phyloP scores from a whole-genome alignment of 2,329 filamentous ascomycete species.

The Bimuria novae-zelandiae region DNA sequence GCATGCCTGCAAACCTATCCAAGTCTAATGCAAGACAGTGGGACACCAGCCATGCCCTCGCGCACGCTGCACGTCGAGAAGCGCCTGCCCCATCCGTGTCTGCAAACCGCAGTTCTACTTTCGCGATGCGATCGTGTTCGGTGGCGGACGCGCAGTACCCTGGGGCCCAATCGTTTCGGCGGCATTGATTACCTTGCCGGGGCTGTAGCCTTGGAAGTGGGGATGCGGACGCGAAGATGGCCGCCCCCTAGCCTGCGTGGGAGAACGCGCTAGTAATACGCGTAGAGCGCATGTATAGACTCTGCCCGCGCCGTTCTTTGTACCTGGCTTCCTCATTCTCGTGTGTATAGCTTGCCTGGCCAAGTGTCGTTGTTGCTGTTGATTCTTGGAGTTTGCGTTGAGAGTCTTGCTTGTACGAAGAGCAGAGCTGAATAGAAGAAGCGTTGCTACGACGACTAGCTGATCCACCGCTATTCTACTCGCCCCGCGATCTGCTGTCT shows the following conservation, averaged over 20 bases:
- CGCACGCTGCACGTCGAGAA: neutral
- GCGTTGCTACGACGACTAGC: conserved; percentile 8
- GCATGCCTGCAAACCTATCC: neutral
- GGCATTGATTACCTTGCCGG: conserved; percentile 1
- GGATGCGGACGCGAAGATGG: conserved; percentile 24
- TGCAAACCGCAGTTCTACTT: conserved; percentile 24
- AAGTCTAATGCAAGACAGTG: neutral
- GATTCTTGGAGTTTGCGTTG: conserved; percentile 12
- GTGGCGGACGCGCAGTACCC: conserved; percentile 16
- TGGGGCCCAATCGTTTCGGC: conserved; percentile 18
- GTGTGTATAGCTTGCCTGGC: neutral
- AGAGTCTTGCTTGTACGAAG: neutral
- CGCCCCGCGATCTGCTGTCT: neutral
- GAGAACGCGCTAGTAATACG: conserved; percentile 34
- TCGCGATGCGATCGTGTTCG: conserved; percentile 30
- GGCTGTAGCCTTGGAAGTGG: conserved; percentile 6
- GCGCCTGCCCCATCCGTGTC: conserved; percentile 16
- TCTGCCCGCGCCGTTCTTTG: neutral
- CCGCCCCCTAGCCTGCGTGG: neutral
- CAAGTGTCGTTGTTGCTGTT: conserved; percentile 15
- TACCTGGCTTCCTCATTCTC: neutral
- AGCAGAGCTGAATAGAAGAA: neutral
- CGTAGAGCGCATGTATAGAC: conserved; percentile 16
- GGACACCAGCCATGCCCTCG: neutral
- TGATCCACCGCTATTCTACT: conserved; percentile 2